Evolutionary conservation across 1,284 basidiomycete species (phyloP).

Genomic region (Sanguinoderma infundibulare): DNA sequence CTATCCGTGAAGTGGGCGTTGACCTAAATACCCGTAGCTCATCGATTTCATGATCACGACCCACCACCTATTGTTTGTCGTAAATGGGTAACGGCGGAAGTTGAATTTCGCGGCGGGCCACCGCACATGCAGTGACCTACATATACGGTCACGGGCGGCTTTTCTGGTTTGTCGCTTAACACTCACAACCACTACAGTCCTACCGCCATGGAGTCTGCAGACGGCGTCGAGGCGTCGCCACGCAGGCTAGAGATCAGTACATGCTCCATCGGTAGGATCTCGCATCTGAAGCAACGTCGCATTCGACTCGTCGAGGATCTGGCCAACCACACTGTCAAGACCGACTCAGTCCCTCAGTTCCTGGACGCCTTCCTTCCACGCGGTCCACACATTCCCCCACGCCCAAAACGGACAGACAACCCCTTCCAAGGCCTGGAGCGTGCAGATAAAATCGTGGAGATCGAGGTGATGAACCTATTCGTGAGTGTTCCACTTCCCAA

Average conservation of each 20-base stretch:
- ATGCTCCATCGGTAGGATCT: not conserved
- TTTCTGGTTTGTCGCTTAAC: not conserved
- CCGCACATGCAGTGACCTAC: too few relatives aligned
- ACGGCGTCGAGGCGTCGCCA: not conserved
- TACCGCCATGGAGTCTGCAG: not conserved
- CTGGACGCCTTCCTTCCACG: not conserved
- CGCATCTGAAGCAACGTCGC: not conserved
- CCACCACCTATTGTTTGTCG: too few relatives aligned
- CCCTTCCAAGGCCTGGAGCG: not conserved
- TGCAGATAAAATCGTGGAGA: not conserved
- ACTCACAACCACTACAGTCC: not conserved
- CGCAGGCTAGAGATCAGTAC: not conserved
- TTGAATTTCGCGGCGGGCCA: too few relatives aligned
- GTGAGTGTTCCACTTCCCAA: not conserved
- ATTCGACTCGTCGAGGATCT: not conserved
- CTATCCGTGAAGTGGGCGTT: not conserved
- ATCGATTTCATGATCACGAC: conserved; percentile 96
- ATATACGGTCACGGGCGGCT: too few relatives aligned
- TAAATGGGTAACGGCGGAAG: too few relatives aligned
- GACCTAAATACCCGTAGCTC: conserved; percentile 66
- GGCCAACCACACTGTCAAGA: not conserved
- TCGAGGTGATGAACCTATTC: not conserved
- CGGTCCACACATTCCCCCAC: not conserved
- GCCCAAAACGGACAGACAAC: not conserved
- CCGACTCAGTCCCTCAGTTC: not conserved